Conservation (phyloP, 306 rosid genomes). For the Glycyrrhiza uralensis region DNA sequence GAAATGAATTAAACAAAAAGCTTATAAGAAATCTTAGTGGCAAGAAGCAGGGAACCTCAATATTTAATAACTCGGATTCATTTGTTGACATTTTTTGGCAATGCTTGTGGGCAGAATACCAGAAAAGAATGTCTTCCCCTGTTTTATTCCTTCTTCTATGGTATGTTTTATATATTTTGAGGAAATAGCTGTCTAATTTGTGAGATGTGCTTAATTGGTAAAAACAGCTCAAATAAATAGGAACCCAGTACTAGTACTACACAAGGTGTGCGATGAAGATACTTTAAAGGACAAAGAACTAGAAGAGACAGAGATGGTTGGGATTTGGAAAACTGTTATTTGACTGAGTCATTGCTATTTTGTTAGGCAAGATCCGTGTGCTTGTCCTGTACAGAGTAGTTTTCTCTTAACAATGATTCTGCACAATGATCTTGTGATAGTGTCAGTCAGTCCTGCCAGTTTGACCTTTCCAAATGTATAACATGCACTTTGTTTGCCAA, state of each 20-base stretch:
- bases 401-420: neutral
- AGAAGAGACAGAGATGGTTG: neutral
- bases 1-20: neutral
- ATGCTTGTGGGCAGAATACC: neutral
- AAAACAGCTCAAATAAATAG: neutral
- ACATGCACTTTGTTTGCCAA: neutral
- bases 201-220: neutral
- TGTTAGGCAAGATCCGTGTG: neutral
- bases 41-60: conserved; percentile 34
- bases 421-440: conserved; percentile 31
- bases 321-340: conserved; percentile 21
- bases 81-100: conserved; percentile 31
- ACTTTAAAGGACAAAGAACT: neutral
- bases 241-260: neutral
- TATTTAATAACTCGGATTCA: conserved; percentile 29
- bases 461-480: conserved; percentile 19
- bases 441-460: neutral
- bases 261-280: neutral
- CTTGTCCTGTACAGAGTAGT: neutral
- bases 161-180: neutral
- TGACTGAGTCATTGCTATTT: conserved; percentile 8
- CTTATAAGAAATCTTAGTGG: neutral
- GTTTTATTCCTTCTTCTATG: neutral
- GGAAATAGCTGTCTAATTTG: neutral
- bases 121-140: neutral